Evolutionary conservation across 805 yeast species (phyloP).

Genomic region (Candida sakaeoensis): DNA sequence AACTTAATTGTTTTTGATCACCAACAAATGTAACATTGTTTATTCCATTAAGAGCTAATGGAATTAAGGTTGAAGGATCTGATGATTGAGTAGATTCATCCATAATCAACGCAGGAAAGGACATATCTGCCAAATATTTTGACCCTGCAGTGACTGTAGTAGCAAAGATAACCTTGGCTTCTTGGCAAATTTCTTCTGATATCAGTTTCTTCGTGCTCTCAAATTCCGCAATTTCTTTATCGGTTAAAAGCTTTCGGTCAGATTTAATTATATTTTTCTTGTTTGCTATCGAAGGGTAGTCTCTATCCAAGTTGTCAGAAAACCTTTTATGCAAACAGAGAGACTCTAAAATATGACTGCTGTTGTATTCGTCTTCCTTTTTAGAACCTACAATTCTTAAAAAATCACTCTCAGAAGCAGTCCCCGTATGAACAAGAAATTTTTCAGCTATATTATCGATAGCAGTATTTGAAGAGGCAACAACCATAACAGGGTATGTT

Average conservation of each 20-base stretch:
- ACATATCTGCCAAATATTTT: constrained; percentile 51
- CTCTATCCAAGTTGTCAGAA: constrained; percentile 45
- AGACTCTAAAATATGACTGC: constrained; percentile 52
- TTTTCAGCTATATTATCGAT: constrained; percentile 74
- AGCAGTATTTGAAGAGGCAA: constrained; percentile 72
- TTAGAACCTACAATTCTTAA: constrained; percentile 56
- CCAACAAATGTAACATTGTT: constrained; percentile 69
- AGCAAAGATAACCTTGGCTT: constrained; percentile 66
- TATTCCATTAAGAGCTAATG: constrained; percentile 64
- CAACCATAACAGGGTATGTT: constrained; percentile 62
- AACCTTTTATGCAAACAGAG: constrained; percentile 65
- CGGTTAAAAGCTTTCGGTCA: too few species aligned
- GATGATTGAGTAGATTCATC: constrained; percentile 79
- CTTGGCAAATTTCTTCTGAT: constrained; percentile 49
- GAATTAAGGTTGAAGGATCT: constrained; percentile 68
- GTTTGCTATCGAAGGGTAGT: too few species aligned
- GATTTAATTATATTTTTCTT: too few species aligned
- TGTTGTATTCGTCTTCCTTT: constrained; percentile 58
- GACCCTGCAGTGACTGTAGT: constrained; percentile 75
- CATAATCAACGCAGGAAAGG: constrained; percentile 66
- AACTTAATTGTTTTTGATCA: constrained; percentile 71
- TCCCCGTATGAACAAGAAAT: constrained; percentile 46
- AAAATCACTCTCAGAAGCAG: constrained; percentile 43
- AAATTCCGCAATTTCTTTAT: constrained; percentile 45
- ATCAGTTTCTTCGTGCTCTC: constrained; percentile 41